These are phyloP conservation scores for Onygena corvina DNA, from an alignment of 2,329 filamentous ascomycete species.

Conservation along the genomic window DNA sequence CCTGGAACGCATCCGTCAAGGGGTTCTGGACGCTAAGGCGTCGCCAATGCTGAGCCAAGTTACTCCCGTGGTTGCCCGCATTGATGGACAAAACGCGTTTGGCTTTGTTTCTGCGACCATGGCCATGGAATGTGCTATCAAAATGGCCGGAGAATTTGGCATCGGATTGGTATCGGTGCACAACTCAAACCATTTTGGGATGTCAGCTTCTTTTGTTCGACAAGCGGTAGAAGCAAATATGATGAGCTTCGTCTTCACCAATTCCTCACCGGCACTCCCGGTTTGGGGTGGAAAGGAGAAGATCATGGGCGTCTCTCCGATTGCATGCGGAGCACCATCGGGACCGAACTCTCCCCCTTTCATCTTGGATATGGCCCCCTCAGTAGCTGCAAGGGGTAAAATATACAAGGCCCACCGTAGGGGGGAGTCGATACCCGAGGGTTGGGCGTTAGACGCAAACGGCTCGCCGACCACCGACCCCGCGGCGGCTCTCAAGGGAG, in stretches of 20 bases:
- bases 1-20: slow-evolving; percentile 58
- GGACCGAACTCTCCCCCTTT: slow-evolving; percentile 47
- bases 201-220: slow-evolving; percentile 69
- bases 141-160: slow-evolving; percentile 51
- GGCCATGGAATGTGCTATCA: slow-evolving; percentile 56
- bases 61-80: slow-evolving; percentile 59
- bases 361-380: slow-evolving; percentile 38
- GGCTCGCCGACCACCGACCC: slow-evolving; percentile 62
- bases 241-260: slow-evolving; percentile 61
- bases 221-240: slow-evolving; percentile 60
- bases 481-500: slow-evolving; percentile 55
- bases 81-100: slow-evolving; percentile 59
- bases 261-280: slow-evolving; percentile 59
- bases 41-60: slow-evolving; percentile 47
- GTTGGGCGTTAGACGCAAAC: slow-evolving; percentile 64
- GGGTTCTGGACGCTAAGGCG: slow-evolving; percentile 52
- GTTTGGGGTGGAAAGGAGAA: slow-evolving; percentile 57
- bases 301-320: slow-evolving; percentile 61
- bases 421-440: slow-evolving; percentile 33
- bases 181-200: slow-evolving; percentile 72
- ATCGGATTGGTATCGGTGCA: slow-evolving; percentile 67
- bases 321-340: slow-evolving; percentile 62
- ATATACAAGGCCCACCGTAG: slow-evolving; percentile 35
- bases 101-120: slow-evolving; percentile 58
- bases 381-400: slow-evolving; percentile 35